A percentile compares a stretch with the other conserved stretches of the same genome.
phyloP scores from a whole-genome alignment of 352 stramenopile species.

The Phytopythium oedochilum region DNA sequence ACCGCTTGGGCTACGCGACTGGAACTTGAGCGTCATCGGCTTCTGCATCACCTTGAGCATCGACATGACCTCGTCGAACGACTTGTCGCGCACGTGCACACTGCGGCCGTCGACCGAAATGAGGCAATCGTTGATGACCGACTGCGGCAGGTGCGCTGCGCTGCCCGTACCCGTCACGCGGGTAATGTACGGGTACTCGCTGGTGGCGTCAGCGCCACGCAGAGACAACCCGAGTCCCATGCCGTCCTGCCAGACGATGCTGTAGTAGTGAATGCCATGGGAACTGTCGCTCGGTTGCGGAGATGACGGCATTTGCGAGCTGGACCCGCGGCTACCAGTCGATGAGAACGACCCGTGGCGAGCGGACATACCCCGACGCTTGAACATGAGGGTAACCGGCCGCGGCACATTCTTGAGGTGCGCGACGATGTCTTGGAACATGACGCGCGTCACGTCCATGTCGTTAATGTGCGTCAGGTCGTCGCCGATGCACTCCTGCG shows the following conservation, averaged over 20 bases:
- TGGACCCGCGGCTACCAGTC: conserved; percentile 7
- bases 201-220: conserved; percentile 57
- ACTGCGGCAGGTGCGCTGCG: conserved; percentile 70
- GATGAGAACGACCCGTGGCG: conserved; percentile 37
- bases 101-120: conserved; percentile 80
- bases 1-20: conserved; percentile 35
- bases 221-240: conserved; percentile 73
- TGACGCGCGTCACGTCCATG: conserved; percentile 68
- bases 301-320: conserved; percentile 4
- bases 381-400: conserved; percentile 77
- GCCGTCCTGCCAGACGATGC: conserved; percentile 78
- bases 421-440: conserved; percentile 73
- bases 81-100: conserved; percentile 74
- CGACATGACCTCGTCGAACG: conserved; percentile 85
- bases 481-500: conserved; percentile 80
- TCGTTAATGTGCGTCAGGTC: conserved; percentile 85
- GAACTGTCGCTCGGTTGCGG: conserved; percentile 14
- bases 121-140: conserved; percentile 69
- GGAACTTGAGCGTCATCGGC: conserved; percentile 80
- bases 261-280: conserved; percentile 64
- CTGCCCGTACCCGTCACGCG: conserved; percentile 80
- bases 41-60: conserved; percentile 88
- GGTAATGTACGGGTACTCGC: conserved; percentile 86
- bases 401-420: conserved; percentile 77
- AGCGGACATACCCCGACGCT: conserved; percentile 21